A percentile compares a stretch with the other conserved stretches of the same genome.
Conservation (phyloP, 2,329 filamentous ascomycete species). For the Akanthomyces uredinophilus region DNA sequence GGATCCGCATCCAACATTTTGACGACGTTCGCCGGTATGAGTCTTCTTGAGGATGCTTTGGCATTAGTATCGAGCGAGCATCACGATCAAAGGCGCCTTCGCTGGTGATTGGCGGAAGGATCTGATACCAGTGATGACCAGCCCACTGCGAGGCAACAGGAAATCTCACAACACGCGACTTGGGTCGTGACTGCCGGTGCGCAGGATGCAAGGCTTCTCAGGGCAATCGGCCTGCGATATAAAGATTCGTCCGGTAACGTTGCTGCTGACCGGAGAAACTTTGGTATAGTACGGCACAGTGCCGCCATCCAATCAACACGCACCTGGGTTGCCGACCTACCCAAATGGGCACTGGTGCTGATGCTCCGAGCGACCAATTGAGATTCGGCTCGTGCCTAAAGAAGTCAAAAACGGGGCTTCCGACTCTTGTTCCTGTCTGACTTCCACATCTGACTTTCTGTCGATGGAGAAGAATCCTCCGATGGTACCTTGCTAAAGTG, state of each 20-base stretch:
- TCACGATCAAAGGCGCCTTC: too few species aligned
- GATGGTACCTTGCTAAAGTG: not conserved
- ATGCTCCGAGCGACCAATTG: not conserved
- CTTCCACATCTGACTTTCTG: not conserved
- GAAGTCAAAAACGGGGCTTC: not conserved
- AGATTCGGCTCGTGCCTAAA: not conserved
- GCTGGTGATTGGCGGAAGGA: not conserved
- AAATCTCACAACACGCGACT: not conserved
- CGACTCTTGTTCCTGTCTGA: not conserved
- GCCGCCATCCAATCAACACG: conserved; percentile 4
- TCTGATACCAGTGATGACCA: not conserved
- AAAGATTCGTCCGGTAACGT: conserved; percentile 1
- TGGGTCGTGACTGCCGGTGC: not conserved
- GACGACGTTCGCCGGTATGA: too few species aligned
- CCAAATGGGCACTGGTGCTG: conserved; percentile 6
- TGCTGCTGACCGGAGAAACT: conserved; percentile 9
- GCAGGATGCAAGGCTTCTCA: not conserved
- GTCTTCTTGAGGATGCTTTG: too few species aligned
- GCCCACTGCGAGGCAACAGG: not conserved
- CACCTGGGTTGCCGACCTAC: conserved; percentile 41
- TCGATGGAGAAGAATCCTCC: not conserved
- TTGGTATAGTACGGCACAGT: not conserved
- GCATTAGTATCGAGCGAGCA: too few species aligned
- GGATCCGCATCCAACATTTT: not conserved
- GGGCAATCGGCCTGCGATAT: not conserved